These are phyloP conservation scores for Aspergillus caelatus DNA, from an alignment of 2,329 filamentous ascomycete genomes.

Conservation along the genomic window DNA sequence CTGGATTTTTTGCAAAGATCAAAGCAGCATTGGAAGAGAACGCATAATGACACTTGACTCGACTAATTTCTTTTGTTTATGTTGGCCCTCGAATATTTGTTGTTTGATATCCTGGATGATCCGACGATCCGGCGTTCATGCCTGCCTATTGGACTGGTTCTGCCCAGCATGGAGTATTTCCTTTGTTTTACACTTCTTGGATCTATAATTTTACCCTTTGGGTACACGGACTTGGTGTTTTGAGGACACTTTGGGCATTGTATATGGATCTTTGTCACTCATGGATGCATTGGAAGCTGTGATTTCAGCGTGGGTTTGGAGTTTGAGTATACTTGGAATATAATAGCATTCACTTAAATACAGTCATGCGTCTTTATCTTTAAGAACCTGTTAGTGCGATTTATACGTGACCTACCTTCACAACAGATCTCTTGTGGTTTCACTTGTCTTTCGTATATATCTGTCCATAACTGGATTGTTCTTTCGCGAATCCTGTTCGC, in stretches of 20 bases:
- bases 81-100: conserved; percentile 13
- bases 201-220: conserved; percentile 14
- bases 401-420: neutral
- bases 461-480: no score
- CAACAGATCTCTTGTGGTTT: neutral
- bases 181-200: conserved; percentile 21
- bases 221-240: conserved; percentile 15
- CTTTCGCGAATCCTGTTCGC: no score
- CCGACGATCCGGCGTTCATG: conserved; percentile 22
- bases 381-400: neutral
- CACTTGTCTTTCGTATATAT: no score
- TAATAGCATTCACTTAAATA: neutral
- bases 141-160: conserved; percentile 10
- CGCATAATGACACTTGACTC: conserved; percentile 27
- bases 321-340: conserved; percentile 10
- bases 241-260: conserved; percentile 20
- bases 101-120: conserved; percentile 33
- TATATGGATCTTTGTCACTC: conserved; percentile 13
- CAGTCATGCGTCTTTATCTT: neutral
- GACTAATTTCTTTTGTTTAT: conserved; percentile 31
- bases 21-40: conserved; percentile 49
- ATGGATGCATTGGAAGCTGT: conserved; percentile 14
- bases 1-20: conserved; percentile 52
- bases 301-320: conserved; percentile 4
- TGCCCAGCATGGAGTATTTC: conserved; percentile 5